Conservation (phyloP, 768 basidiomycete genomes). For the Russula brevipes region DNA sequence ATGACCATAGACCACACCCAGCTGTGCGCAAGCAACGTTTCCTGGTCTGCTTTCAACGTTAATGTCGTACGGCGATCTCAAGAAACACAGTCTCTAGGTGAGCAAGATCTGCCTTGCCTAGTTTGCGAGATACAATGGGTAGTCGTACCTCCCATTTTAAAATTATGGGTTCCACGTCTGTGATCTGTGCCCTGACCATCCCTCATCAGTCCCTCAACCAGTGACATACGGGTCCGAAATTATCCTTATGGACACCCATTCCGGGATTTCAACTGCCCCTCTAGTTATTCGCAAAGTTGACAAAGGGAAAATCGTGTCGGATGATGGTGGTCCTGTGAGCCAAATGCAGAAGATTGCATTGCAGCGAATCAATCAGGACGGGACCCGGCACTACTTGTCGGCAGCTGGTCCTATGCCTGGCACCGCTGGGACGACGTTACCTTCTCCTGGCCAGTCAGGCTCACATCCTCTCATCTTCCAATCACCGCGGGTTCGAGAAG, state of each 20-base stretch:
- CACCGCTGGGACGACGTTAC: slow-evolving; percentile 59
- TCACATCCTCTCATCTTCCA: slow-evolving; percentile 79
- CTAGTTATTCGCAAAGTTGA: slow-evolving; percentile 90
- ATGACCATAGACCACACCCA: slow-evolving; percentile 87
- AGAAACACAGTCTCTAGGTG: slow-evolving; percentile 60
- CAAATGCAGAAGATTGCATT: slow-evolving; percentile 97
- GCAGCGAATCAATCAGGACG: slow-evolving; percentile 75
- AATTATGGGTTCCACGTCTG: slow-evolving; percentile 13
- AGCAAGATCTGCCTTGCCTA: slow-evolving; percentile 44
- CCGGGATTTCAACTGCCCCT: slow-evolving; percentile 81
- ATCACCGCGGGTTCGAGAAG: slow-evolving; percentile 74
- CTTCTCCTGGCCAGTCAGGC: slow-evolving; percentile 76
- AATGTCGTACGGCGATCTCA: slow-evolving; percentile 76
- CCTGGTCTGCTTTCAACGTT: slow-evolving; percentile 94
- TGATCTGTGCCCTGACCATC: not conserved
- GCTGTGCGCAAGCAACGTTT: slow-evolving; percentile 81
- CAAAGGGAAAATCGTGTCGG: slow-evolving; percentile 79
- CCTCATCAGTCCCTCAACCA: slow-evolving; percentile 57
- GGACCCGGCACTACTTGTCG: slow-evolving; percentile 80
- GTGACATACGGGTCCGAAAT: slow-evolving; percentile 92
- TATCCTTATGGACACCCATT: slow-evolving; percentile 75
- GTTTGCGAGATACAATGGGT: not conserved
- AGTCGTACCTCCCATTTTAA: slow-evolving; percentile 10
- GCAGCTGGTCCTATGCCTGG: slow-evolving; percentile 83
- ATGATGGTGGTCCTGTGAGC: slow-evolving; percentile 88